phyloP scores from a whole-genome alignment of 2,329 filamentous ascomycete species.

The Aspergillus sp. region DNA sequence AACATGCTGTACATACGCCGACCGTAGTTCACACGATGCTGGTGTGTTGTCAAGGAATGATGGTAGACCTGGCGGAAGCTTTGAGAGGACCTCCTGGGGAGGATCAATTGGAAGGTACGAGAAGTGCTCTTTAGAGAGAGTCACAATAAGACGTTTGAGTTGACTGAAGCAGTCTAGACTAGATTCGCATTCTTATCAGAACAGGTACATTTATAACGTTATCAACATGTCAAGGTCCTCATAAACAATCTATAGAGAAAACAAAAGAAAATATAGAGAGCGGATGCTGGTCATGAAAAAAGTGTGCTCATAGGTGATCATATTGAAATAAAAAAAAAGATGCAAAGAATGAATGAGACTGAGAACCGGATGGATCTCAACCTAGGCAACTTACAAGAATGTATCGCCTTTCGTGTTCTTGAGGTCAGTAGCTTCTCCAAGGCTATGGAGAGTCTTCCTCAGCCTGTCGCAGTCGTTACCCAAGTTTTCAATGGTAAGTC shows the following conservation, averaged over 20 bases:
- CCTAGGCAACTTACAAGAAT: conserved; percentile 50
- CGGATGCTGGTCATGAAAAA: conserved; percentile 11
- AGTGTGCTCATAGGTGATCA: conserved; percentile 12
- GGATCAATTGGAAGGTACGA: conserved; percentile 52
- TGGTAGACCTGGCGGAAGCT: conserved; percentile 54
- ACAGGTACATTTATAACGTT: conserved; percentile 42
- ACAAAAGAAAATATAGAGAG: conserved; percentile 19
- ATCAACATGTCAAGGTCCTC: conserved; percentile 30
- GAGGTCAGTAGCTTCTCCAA: conserved; percentile 52
- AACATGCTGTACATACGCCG: conserved; percentile 56
- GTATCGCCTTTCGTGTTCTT: conserved; percentile 50
- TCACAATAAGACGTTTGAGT: conserved; percentile 52
- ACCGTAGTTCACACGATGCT: conserved; percentile 53
- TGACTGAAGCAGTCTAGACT: conserved; percentile 55
- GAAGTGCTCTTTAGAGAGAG: conserved; percentile 54
- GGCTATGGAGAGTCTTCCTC: conserved; percentile 51
- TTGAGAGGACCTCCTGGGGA: conserved; percentile 51
- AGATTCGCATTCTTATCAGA: conserved; percentile 41
- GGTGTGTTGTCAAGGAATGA: conserved; percentile 55
- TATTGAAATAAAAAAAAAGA: conserved; percentile 4
- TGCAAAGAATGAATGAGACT: conserved; percentile 14
- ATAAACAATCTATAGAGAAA: conserved; percentile 24
- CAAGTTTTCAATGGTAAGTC: conserved; percentile 51
- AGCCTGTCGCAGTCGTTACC: conserved; percentile 53
- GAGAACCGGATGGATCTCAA: conserved; percentile 20